Evolutionary conservation across 805 yeast species (phyloP), one percentile per base, ranked within the genome.

Genomic region (Yamadazyma nakazawae): DNA sequence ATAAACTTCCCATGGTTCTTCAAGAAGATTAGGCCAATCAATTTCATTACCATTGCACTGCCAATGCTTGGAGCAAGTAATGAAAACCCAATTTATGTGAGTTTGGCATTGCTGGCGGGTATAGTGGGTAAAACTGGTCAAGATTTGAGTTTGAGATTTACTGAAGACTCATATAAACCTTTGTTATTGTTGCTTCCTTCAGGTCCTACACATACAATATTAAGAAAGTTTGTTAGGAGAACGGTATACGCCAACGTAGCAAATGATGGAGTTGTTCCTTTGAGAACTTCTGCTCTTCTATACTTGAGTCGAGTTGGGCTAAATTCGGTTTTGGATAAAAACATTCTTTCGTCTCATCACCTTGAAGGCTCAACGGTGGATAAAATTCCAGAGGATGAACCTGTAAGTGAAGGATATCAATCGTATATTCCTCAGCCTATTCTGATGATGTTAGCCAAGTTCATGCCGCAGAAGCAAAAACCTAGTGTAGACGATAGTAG

Each of bases 251-350:
- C 98, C 0, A 94, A 94, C 65, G 84, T 87, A 0, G 74, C 88
- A 16, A 84, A 94, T 63, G 99, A 94, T 67, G 99, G 99, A 2
- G 90, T 94, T 44, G 99, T 94, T 1, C 98, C 99, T 0, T 69
- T 94, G 55, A 71, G 98, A 43, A 94, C 99, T 0, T 82, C 96
- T 0, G 89, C 97, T 0, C 67, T 92, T 44, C 64, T 92, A 24
- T 92, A 85, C 58, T 64, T 94, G 12, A 98, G 94, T 62, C 90
- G 96, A 86, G 77, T 78, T 48, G 95, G 89, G 2, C 50, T 72
- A 12, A 49, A 63, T 0, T 36, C 46, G 14, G 44, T 48, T 13
- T 36, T 50, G 14, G 41, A 42, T 16, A 42, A 48, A 31, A 53
- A 61, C 26, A 48, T 60, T 10, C 50, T 63, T 25, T 50, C 51